These are phyloP conservation scores for Lizanozyma gosingica DNA, from an alignment of 1,139 yeast species.

Conservation along the genomic window DNA sequence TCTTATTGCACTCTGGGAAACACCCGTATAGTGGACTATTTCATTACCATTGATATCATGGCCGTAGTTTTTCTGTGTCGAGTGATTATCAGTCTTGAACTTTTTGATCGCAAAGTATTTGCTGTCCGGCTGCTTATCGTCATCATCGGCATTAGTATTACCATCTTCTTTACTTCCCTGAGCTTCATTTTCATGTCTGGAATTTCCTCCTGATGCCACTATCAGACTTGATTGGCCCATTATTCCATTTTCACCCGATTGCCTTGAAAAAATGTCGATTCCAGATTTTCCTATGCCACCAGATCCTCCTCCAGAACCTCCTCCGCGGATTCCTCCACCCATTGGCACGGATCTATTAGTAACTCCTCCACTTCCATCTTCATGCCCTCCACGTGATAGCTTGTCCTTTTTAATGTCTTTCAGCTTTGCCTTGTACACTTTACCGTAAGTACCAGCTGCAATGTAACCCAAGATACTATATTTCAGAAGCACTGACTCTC, in stretches of 20 bases:
- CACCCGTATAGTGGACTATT: conserved; percentile 82
- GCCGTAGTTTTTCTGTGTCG: conserved; percentile 23
- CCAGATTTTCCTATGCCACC: conserved; percentile 3
- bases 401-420: conserved; percentile 18
- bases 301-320: conserved; percentile 4
- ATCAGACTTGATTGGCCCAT: background rate
- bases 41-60: conserved; percentile 58
- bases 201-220: conserved; percentile 4
- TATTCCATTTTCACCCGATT: background rate
- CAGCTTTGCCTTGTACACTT: conserved; percentile 82
- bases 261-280: background rate
- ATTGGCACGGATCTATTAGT: background rate
- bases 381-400: background rate
- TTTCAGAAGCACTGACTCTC: conserved; percentile 68
- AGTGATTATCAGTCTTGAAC: conserved; percentile 85
- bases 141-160: conserved; percentile 5
- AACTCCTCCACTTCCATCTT: background rate
- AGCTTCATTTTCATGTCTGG: conserved; percentile 1
- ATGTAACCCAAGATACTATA: conserved; percentile 90
- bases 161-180: conserved; percentile 2
- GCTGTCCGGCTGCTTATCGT: conserved; percentile 3
- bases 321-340: conserved; percentile 1
- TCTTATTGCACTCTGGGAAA: conserved; percentile 91
- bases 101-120: conserved; percentile 72
- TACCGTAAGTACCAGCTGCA: conserved; percentile 98